These are phyloP conservation scores for Streptanthus diversifolius DNA, from an alignment of 345 rosid species.

Conservation along the genomic window DNA sequence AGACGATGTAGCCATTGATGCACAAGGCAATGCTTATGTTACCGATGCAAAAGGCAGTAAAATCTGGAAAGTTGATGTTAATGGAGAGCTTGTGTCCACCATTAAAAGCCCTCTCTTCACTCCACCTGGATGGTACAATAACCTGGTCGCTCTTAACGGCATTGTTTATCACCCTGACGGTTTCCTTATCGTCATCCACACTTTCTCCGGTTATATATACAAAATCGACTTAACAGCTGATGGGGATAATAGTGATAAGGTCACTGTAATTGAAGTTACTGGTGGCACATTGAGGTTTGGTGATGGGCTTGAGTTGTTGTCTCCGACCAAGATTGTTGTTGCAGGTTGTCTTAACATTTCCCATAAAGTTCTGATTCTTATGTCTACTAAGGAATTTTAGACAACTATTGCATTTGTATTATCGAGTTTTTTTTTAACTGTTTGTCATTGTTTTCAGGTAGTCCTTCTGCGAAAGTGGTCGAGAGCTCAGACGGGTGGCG, in stretches of 20 bases:
- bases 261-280: conserved; percentile 45
- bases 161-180: conserved; percentile 84
- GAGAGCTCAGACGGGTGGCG: conserved; percentile 86
- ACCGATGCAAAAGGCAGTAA: conserved; percentile 61
- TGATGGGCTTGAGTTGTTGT: conserved; percentile 69
- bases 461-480: conserved; percentile 59
- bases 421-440: too few relatives aligned
- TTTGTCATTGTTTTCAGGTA: conserved; percentile 38
- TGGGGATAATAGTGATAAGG: conserved; percentile 30
- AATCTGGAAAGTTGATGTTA: conserved; percentile 66
- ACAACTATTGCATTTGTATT: background rate
- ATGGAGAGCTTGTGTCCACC: conserved; percentile 55
- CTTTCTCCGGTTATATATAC: conserved; percentile 54
- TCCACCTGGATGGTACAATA: conserved; percentile 64
- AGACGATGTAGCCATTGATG: conserved; percentile 75
- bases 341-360: conserved; percentile 37
- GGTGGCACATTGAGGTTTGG: conserved; percentile 64
- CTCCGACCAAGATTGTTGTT: conserved; percentile 69
- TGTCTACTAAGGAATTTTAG: background rate
- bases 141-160: conserved; percentile 66
- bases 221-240: conserved; percentile 49
- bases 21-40: conserved; percentile 70
- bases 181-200: conserved; percentile 69
- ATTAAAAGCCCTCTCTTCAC: conserved; percentile 59
- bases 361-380: background rate